Percentiles rank a stretch among this genome's conserved stretches.
Conservation (phyloP, 106 monocot genomes). For the Allium cepa region DNA sequence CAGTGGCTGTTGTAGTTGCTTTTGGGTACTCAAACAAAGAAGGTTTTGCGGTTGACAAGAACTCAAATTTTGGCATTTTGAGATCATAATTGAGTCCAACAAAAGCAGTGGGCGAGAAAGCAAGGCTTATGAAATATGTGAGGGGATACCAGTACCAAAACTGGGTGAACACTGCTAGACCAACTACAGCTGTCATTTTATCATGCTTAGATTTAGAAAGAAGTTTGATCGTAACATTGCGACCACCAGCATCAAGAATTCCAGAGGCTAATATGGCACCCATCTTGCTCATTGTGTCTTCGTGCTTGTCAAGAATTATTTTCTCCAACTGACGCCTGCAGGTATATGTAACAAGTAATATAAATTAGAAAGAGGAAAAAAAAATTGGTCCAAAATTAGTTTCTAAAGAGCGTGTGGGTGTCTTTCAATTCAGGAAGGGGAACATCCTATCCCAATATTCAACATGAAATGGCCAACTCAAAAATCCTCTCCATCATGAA, state of each 20-base stretch:
- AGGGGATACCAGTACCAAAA: slow-evolving; percentile 99
- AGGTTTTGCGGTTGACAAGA: slow-evolving; percentile 88
- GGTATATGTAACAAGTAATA: not conserved
- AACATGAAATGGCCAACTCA: too few relatives aligned
- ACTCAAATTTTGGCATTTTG: slow-evolving; percentile 96
- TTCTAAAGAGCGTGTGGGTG: too few relatives aligned
- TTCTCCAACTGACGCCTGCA: slow-evolving; percentile 90
- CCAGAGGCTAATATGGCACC: slow-evolving; percentile 97
- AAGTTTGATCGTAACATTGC: slow-evolving; percentile 88
- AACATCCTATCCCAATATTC: too few relatives aligned
- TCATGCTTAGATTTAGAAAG: slow-evolving; percentile 92
- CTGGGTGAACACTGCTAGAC: slow-evolving; percentile 97
- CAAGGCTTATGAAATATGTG: slow-evolving; percentile 84
- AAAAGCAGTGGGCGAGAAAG: slow-evolving; percentile 93
- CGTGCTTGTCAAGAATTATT: slow-evolving; percentile 96
- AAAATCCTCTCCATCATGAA: too few relatives aligned
- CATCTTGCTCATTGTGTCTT: slow-evolving; percentile 99
- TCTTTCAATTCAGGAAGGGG: too few relatives aligned
- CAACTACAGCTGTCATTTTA: slow-evolving; percentile 86
- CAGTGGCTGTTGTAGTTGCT: slow-evolving; percentile 53
- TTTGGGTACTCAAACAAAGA: slow-evolving; percentile 95
- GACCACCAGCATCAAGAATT: slow-evolving; percentile 97
- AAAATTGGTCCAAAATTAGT: too few relatives aligned
- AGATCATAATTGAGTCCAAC: slow-evolving; percentile 94
- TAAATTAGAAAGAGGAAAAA: not conserved